Conservation (phyloP, 345 rosid species). For the Brassica carinata region DNA sequence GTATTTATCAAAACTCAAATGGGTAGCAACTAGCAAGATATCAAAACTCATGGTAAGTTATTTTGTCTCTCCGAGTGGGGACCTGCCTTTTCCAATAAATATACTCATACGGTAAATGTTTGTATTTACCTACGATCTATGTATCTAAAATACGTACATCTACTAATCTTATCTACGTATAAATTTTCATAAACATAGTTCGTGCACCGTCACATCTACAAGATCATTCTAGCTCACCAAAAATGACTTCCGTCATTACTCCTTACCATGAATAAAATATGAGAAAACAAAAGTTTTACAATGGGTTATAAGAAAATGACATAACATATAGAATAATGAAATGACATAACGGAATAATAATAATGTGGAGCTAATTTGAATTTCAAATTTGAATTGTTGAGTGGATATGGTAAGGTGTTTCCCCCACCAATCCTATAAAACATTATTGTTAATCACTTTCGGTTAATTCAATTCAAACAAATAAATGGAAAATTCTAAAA, state of each 20-base stretch:
- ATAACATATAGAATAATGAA: neutral
- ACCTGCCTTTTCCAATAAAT: slow-evolving; percentile 12
- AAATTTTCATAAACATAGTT: slow-evolving; percentile 9
- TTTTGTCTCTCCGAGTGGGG: neutral
- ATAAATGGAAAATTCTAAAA: neutral
- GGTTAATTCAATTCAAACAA: neutral
- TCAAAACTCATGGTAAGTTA: slow-evolving; percentile 19
- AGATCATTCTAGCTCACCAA: slow-evolving; percentile 16
- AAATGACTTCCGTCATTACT: slow-evolving; percentile 6
- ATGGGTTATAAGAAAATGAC: neutral
- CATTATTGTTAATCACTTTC: slow-evolving; percentile 15
- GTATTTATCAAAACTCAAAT: slow-evolving; percentile 4
- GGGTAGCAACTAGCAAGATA: slow-evolving; percentile 21
- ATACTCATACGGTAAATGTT: slow-evolving; percentile 17
- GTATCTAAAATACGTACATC: slow-evolving; percentile 9
- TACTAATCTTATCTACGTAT: slow-evolving; percentile 27
- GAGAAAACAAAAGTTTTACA: neutral
- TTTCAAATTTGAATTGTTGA: slow-evolving; percentile 10
- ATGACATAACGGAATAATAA: slow-evolving; percentile 5
- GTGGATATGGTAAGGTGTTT: slow-evolving; percentile 29
- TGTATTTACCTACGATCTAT: slow-evolving; percentile 5
- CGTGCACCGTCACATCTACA: slow-evolving; percentile 24
- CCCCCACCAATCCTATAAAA: slow-evolving; percentile 25
- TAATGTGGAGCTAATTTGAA: slow-evolving; percentile 11
- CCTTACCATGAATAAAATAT: neutral